phyloP scores from a whole-genome alignment of 2,329 filamentous ascomycete genomes.

The Colletotrichum kahawae region DNA sequence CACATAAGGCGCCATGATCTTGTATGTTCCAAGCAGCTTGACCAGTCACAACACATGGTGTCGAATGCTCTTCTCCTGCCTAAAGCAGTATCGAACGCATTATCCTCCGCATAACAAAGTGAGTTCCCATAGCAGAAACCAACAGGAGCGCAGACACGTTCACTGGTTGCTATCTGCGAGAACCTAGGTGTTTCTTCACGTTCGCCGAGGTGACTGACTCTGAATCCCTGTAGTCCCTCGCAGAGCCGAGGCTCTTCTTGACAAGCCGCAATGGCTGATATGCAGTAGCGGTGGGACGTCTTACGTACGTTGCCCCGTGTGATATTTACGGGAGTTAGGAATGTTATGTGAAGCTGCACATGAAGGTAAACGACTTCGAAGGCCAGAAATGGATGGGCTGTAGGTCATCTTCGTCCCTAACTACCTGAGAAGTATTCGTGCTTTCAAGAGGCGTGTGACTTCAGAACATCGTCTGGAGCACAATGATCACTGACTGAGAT shows the following conservation, averaged over 20 bases:
- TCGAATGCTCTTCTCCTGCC: not conserved
- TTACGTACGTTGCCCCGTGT: no score
- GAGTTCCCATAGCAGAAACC: no score
- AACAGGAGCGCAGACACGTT: not conserved
- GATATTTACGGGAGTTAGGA: not conserved
- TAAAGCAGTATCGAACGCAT: not conserved
- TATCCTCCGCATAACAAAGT: accelerated
- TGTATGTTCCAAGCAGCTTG: not conserved
- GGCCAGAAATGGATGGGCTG: no score
- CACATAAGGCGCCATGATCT: not conserved
- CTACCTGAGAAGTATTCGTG: not conserved
- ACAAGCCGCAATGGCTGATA: not conserved
- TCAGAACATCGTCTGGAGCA: not conserved
- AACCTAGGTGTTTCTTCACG: not conserved
- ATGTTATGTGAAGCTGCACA: not conserved
- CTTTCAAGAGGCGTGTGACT: not conserved
- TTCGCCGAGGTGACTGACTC: not conserved
- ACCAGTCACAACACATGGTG: accelerated
- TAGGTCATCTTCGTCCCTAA: not conserved
- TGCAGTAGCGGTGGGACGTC: not conserved
- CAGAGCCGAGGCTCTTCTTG: not conserved
- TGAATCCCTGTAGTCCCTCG: not conserved
- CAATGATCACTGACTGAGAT: not conserved
- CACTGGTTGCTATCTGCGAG: not conserved
- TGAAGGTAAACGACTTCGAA: not conserved